These are phyloP conservation scores for Pugionium cornutum DNA, from an alignment of 345 rosid genomes.

Conservation along the genomic window DNA sequence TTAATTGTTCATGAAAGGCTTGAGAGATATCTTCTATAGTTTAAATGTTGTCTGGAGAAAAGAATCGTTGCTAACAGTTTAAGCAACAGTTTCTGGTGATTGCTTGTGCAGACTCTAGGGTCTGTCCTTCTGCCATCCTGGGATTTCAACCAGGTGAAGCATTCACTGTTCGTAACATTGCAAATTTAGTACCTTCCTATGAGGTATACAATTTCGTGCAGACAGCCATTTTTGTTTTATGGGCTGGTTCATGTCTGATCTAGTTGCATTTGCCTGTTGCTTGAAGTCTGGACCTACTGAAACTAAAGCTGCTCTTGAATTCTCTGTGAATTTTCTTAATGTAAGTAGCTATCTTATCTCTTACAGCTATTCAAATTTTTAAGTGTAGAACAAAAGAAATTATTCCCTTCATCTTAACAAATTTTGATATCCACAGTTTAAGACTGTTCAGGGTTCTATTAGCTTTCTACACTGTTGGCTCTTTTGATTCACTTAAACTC, in stretches of 20 bases:
- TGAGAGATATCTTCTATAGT: conserved; percentile 11
- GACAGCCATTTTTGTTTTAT: not conserved
- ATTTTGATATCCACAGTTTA: not conserved
- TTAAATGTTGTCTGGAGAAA: conserved; percentile 20
- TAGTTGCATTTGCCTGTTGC: conserved; percentile 30
- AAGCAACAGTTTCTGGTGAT: conserved; percentile 84
- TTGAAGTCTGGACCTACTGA: conserved; percentile 82
- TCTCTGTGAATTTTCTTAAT: conserved; percentile 76
- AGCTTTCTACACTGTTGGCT: not conserved
- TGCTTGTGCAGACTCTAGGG: conserved; percentile 98
- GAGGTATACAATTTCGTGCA: conserved; percentile 54
- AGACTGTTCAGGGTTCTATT: not conserved
- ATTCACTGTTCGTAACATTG: conserved; percentile 85
- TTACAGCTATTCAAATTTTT: not conserved
- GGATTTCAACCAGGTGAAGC: conserved; percentile 99
- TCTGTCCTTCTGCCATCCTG: conserved; percentile 81
- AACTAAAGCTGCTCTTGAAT: conserved; percentile 93
- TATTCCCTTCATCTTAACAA: no score
- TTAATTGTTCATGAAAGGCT: not conserved
- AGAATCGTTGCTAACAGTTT: conserved; percentile 35
- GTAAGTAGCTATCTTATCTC: conserved; percentile 50
- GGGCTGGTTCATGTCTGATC: conserved; percentile 23
- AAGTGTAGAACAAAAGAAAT: not conserved
- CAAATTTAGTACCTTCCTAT: conserved; percentile 79
- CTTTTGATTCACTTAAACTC: not conserved